Base-by-base conservation (phyloP, 2,329 filamentous ascomycete species). In the Pseudogymnoascus sp. region DNA sequence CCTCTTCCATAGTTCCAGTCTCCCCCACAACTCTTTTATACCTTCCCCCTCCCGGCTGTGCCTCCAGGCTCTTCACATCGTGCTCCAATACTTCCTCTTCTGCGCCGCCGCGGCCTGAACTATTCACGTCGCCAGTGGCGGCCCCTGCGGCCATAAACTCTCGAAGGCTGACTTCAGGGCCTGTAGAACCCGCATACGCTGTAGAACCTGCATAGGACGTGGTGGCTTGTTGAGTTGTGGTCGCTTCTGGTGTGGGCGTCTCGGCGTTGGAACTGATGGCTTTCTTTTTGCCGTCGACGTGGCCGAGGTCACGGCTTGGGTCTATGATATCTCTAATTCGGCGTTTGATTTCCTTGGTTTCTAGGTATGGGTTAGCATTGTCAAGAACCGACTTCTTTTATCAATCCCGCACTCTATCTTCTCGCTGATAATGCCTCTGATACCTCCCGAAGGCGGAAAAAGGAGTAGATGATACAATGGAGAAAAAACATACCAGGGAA, bases 301-400 rank as follows among this genome's bases (percentile, higher is more conserved):
- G 93, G 0, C 93, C 93, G 62, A 97, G 77, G 71, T 93, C 83
- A 66, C 89, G 82, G 0, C 78, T 80, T 0, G 93, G 93, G 70
- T 95, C 88, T 69, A 97, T 87, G 61, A 90, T 81, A 77, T 97
- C 90, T 64, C 93, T 81, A 4, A 97, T 85, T 15, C 88, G 82
- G 65, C 91, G 86, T 78, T 97, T 97, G 46, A 97, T 82, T 68
- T 93, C 88, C 76, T 97, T 96, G 1, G 90, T 92, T 77, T 97
- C 92, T 72, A 46, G 17, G 7, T n/a, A 42, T 42, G 10, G 21
- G 7, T 37, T 42, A 50, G 31, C 37, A 61, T 31, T 29, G 9
- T 11, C 44, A 11, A 29, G 23, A 17, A 19, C 0, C 0, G 29
- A 29, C 1, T 50, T 15, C 7, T 17, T 46, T 15, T 26, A 26